Conservation (phyloP, 257 asterid genomes). For the Phtheirospermum japonicum region DNA sequence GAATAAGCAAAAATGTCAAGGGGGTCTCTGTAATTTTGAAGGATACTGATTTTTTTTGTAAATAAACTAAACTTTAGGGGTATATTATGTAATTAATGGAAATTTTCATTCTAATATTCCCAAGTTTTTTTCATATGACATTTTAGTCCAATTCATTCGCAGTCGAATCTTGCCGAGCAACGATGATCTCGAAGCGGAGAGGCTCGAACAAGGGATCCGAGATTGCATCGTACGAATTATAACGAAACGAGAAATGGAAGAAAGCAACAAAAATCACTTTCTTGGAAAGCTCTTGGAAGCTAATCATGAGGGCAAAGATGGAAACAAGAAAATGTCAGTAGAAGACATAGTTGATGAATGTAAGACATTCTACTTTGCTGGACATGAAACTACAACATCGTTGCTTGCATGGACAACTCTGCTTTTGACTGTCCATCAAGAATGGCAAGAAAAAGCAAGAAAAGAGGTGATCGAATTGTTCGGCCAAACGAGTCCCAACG, state of each 20-base stretch:
- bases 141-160: conserved; percentile 5
- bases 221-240: conserved; percentile 43
- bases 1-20: neutral
- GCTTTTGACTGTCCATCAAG: conserved; percentile 50
- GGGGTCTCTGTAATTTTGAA: neutral
- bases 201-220: conserved; percentile 49
- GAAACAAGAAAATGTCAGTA: conserved; percentile 32
- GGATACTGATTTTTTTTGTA: neutral
- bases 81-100: neutral
- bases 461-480: conserved; percentile 42
- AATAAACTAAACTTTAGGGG: neutral
- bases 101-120: no score
- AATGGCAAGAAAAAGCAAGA: conserved; percentile 76
- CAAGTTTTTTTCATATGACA: neutral
- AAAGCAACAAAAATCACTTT: conserved; percentile 31
- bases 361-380: conserved; percentile 74
- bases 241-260: conserved; percentile 32
- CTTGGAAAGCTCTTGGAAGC: conserved; percentile 54
- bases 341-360: conserved; percentile 75
- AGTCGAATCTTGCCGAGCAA: conserved; percentile 41
- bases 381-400: conserved; percentile 67
- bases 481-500: conserved; percentile 37
- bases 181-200: conserved; percentile 56
- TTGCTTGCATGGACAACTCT: conserved; percentile 62
- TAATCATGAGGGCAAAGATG: conserved; percentile 23